Percentiles rank a stretch among this genome's conserved stretches.
Evolutionary conservation across 2,329 filamentous ascomycete species (phyloP).

Genomic region (Sarocladium strictum): DNA sequence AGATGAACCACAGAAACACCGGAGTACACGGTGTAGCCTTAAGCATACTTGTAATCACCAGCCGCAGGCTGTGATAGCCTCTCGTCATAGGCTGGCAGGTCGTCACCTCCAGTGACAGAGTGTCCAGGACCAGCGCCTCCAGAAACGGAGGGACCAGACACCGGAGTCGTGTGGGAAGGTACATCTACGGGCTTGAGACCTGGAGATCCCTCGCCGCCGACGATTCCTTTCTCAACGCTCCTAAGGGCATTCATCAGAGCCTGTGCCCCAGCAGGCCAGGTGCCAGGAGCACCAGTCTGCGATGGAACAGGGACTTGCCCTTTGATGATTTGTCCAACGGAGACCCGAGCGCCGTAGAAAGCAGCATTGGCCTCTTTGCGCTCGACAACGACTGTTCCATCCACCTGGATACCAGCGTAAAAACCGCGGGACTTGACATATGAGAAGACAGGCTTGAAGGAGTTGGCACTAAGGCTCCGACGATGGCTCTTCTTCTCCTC

Average conservation of each 20-base stretch:
- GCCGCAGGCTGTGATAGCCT: slow-evolving; percentile 1
- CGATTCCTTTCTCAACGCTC: neutral
- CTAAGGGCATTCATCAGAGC: slow-evolving; percentile 15
- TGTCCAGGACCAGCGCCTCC: neutral
- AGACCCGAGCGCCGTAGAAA: slow-evolving; percentile 66
- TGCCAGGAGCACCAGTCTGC: slow-evolving; percentile 13
- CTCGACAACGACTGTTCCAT: slow-evolving; percentile 82
- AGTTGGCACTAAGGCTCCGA: slow-evolving; percentile 23
- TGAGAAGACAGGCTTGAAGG: slow-evolving; percentile 40
- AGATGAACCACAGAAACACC: neutral
- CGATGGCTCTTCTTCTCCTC: slow-evolving; percentile 21
- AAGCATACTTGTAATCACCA: slow-evolving; percentile 9
- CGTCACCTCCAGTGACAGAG: neutral
- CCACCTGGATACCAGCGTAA: slow-evolving; percentile 80
- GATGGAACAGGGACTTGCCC: slow-evolving; percentile 27
- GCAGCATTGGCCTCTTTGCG: slow-evolving; percentile 81
- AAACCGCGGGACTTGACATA: slow-evolving; percentile 88
- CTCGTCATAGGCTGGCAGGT: slow-evolving; percentile 6
- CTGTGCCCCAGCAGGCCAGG: slow-evolving; percentile 28
- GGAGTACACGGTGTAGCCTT: neutral
- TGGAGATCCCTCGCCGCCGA: neutral
- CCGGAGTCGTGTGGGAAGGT: neutral
- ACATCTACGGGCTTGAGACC: neutral
- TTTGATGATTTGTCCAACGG: slow-evolving; percentile 41
- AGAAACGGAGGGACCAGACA: neutral